Base-by-base conservation (phyloP, 768 basidiomycete species). In the Lyophyllum decastes region DNA sequence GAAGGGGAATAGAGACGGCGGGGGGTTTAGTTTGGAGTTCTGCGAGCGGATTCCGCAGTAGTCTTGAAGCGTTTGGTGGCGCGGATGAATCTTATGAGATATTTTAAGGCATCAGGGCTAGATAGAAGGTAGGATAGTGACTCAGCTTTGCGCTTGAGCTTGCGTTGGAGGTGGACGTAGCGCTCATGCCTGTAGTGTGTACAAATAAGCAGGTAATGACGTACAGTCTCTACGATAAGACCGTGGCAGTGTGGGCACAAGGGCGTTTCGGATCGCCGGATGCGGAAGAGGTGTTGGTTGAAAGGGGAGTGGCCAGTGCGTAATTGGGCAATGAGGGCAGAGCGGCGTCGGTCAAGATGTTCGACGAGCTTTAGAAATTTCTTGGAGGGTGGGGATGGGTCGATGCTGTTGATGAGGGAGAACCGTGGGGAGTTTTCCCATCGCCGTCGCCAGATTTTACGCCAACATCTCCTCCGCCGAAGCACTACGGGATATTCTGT, bases 201-300 rank as follows among this genome's bases (percentile, higher is more conserved):
- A 34, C 54, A 55, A 16, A 22, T n/a, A 26, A 55, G 45, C 1
- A 55, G 54, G 41, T 35, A 55, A 34, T 55, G 54, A 14, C 16
- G 2, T 5, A 55, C 38, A 5, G 54, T 49, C 27, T 55, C 47
- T 17, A 49, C 46, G 6, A 22, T 56, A 11, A 49, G 25, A 35
- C 55, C 55, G 17, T 24, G 30, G 45, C 67, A 70, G 1, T 41
- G 30, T 3, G 62, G 66, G 53, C 66, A 70, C 6, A n/a, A n/a
- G n/a, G n/a, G n/a, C n/a, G n/a, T n/a, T n/a, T n/a, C n/a, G n/a
- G n/a, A n/a, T n/a, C n/a, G n/a, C n/a, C n/a, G n/a, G n/a, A n/a
- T n/a, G n/a, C n/a, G n/a, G n/a, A n/a, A n/a, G n/a, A n/a, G n/a
- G n/a, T n/a, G n/a, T n/a, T n/a, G n/a, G n/a, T n/a, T n/a, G n/a